Percentiles rank a stretch among this genome's conserved stretches.
Conservation (phyloP, 805 yeast genomes). For the Wickerhamiella domercqiae region DNA sequence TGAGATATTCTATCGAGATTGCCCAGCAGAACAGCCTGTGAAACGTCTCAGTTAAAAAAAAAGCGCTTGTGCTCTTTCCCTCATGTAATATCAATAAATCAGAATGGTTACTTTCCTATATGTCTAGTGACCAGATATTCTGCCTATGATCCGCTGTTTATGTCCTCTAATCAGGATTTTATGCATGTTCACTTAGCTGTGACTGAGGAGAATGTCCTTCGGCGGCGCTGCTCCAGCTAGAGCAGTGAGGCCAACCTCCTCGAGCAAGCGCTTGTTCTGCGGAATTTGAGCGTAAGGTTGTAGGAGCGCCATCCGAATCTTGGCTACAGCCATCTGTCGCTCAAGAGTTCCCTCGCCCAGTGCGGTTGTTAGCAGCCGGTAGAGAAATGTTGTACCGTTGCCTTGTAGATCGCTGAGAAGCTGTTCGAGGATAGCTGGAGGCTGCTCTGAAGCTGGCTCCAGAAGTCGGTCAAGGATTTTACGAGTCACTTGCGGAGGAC, state of each 20-base stretch:
- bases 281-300: slow-evolving; percentile 36
- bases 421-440: slow-evolving; percentile 36
- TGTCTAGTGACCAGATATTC: too few species aligned
- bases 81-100: too few species aligned
- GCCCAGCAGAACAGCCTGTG: too few species aligned
- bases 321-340: slow-evolving; percentile 42
- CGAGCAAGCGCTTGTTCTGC: slow-evolving; percentile 73
- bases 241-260: slow-evolving; percentile 64
- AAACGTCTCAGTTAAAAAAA: too few species aligned
- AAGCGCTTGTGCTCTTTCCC: too few species aligned
- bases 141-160: too few species aligned
- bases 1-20: too few species aligned
- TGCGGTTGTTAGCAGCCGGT: slow-evolving; percentile 65
- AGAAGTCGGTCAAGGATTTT: slow-evolving; percentile 50
- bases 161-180: too few species aligned
- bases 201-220: too few species aligned
- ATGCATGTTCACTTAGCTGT: too few species aligned
- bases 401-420: slow-evolving; percentile 46
- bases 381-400: slow-evolving; percentile 64
- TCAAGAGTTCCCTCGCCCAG: slow-evolving; percentile 36
- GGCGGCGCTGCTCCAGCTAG: slow-evolving; percentile 1
- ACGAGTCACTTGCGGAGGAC: slow-evolving; percentile 51
- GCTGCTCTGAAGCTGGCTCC: slow-evolving; percentile 19
- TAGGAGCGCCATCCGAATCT: slow-evolving; percentile 46
- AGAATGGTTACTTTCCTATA: too few species aligned